Base-by-base conservation (phyloP, 2,329 filamentous ascomycete species). In the Emmonsia crescens region DNA sequence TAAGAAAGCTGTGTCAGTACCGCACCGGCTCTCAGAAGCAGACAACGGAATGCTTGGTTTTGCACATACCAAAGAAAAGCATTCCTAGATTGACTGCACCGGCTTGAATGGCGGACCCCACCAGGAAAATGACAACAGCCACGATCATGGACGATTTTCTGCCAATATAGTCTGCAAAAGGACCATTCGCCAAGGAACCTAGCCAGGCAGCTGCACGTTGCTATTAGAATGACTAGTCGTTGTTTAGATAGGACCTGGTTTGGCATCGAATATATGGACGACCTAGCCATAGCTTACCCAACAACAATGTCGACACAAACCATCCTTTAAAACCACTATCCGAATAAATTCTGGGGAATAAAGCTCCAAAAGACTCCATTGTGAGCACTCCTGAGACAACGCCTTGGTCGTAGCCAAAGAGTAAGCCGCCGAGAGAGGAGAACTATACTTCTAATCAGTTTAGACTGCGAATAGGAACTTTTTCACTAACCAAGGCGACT, bases 391-490 rank as follows among this genome's bases (percentile, higher is more conserved):
- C 77, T 0, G 76, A 78, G 8, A 81, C 72, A 19, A 80, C 78
- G 3, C 78, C 79, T 58, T 81, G 79, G 60, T 81, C 78, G 66
- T 81, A 80, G 1, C 79, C 79, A 46, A 78, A 81, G 1, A 80
- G 71, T 24, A 81, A 72, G 69, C 71, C 69, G n/a, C 75, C 76
- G 0, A 78, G 67, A 0, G 75, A 76, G 5, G 75, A 73, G 71
- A 75, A 75, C 76, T 74, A 46, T 12, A 33, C 36, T 38, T n/a
- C 1, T 19, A 70, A 3, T 71, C 69, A 33, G 29, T 3, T 55
- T 24, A 9, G 19, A 51, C 59, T 55, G 46, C 31, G 57, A 55
- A 9, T 49, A 48, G 44, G 10, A 19, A 27, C 21, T 29, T 16
- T 57, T 57, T 3, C 21, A 38, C 40, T 61, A 66, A 78, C 77